Base-by-base conservation (phyloP, 768 basidiomycete genomes). In the Pisolithus orientalis region DNA sequence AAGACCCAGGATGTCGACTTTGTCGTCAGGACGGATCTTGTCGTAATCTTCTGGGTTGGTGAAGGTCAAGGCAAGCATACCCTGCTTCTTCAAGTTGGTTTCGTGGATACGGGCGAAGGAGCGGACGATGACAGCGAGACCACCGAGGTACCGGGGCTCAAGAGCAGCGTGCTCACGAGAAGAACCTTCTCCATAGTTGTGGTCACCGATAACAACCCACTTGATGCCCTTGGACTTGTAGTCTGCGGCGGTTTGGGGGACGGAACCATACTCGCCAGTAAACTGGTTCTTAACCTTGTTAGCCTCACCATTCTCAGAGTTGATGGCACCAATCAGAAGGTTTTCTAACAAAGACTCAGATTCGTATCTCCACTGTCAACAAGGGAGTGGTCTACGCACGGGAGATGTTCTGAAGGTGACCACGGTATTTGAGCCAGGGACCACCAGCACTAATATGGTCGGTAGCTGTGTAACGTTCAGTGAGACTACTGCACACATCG, bases 341-440 rank as follows among this genome's bases (percentile, higher is more conserved):
- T 97, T 97, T 72, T 97, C 87, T 90, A 62, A 2, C 28, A 50
- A 2, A 1, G 46, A 45, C 8, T 57, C 37, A 59, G 50, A 46
- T 55, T 28, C 4, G 29, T n/a, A 28, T 14, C 14, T 11, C 31
- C 57, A 52, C n/a, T 48, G 10, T 27, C 25, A 29, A 38, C 5
- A 10, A 38, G 11, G 32, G 24, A 45, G 0, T 37, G 8, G 45
- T 5, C 13, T 3, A 78, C 84, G 56, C 56, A 89, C 89, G 90
- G 31, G 94, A 96, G 68, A 96, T 98, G 79, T 97, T 98, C 71
- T 96, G 81, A 65, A 97, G 85, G 72, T 98, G 95, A 57, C 95
- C 95, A 77, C 95, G 92, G 80, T 94, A 98, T 76, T 97, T 97
- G 76, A 98, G 83, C 95, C 95, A 98, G 43, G 95, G 95, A 54